Evolutionary conservation across 257 asterid species (phyloP).

Genomic region (Plantago ovata): DNA sequence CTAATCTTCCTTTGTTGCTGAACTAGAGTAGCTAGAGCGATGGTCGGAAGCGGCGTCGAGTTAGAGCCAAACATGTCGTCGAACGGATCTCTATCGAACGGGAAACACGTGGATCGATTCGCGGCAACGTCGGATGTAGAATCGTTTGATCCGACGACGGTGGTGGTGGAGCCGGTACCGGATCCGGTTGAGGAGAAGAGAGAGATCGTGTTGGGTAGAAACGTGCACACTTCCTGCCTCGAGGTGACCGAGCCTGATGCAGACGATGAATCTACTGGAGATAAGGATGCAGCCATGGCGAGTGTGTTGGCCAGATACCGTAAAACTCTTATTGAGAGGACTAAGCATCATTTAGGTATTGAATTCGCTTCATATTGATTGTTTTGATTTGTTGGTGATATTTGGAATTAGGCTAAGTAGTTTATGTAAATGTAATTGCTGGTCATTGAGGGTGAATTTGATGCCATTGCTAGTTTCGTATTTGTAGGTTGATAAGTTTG

Average conservation of each 20-base stretch:
- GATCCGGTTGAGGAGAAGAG: slow-evolving; percentile 40
- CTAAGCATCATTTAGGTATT: slow-evolving; percentile 86
- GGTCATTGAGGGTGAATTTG: too few species aligned
- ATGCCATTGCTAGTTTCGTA: not conserved
- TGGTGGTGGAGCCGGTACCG: slow-evolving; percentile 54
- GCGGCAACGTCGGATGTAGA: slow-evolving; percentile 19
- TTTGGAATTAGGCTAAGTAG: not conserved
- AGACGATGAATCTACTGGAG: slow-evolving; percentile 93
- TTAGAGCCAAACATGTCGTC: slow-evolving; percentile 28
- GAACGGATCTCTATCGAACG: slow-evolving; percentile 32
- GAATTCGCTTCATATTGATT: not conserved
- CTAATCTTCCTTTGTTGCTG: slow-evolving; percentile 4
- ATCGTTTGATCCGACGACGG: slow-evolving; percentile 49
- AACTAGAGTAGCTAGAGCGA: slow-evolving; percentile 19
- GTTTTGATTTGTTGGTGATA: not conserved
- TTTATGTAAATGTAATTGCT: not conserved
- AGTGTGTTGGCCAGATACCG: slow-evolving; percentile 87
- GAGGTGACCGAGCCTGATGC: slow-evolving; percentile 96
- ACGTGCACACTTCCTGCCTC: slow-evolving; percentile 73
- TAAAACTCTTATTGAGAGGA: slow-evolving; percentile 69
- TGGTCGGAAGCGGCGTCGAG: slow-evolving; percentile 43
- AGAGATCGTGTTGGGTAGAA: slow-evolving; percentile 72
- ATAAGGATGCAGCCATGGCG: slow-evolving; percentile 94
- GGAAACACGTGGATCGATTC: slow-evolving; percentile 26
- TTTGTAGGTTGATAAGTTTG: not conserved